Evolutionary conservation across 164 flowering plant genomes (phyloP).

Genomic region (grape (Vitis vinifera)): ASM3070453v1 NC_081823.1:33501-34000

Average conservation of each 20-base stretch:
- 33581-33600: too few species aligned
- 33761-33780: slow-evolving; percentile 25
- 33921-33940: slow-evolving; percentile 50
- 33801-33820: slow-evolving; percentile 47
- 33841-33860: slow-evolving; percentile 39
- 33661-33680: too few species aligned
- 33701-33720: slow-evolving; percentile 2
- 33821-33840: slow-evolving; percentile 55
- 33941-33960: slow-evolving; percentile 20
- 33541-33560: too few species aligned
- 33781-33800: slow-evolving; percentile 26
- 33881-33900: slow-evolving; percentile 65
- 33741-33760: slow-evolving; percentile 33
- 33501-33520: too few species aligned
- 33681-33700: slow-evolving; percentile 12
- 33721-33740: slow-evolving; percentile 29
- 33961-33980: not conserved
- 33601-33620: too few species aligned
- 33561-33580: too few species aligned
- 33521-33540: too few species aligned
- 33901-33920: slow-evolving; percentile 39
- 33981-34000: slow-evolving; percentile 36
- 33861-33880: slow-evolving; percentile 53
- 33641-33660: too few species aligned
- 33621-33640: too few species aligned